phyloP scores from a whole-genome alignment of 2,329 filamentous ascomycete genomes.

The Cordyceps javanica region DNA sequence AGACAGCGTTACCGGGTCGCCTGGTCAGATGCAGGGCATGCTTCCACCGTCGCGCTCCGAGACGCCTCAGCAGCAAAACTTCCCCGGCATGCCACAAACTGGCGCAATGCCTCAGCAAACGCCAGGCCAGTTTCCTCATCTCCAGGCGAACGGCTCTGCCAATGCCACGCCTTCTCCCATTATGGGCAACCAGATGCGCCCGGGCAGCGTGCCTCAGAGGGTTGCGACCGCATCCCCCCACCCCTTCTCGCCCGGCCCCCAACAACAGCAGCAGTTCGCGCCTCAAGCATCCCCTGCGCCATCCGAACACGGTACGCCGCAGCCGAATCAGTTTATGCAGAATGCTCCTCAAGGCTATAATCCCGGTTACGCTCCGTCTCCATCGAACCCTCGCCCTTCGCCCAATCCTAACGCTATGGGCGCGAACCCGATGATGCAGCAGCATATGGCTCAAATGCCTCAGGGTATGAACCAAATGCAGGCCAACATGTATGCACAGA shows the following conservation, averaged over 20 bases:
- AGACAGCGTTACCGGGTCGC: conserved; percentile 78
- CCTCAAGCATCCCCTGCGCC: conserved; percentile 69
- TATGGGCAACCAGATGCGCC: conserved; percentile 72
- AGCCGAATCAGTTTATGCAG: conserved; percentile 64
- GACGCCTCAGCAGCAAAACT: conserved; percentile 76
- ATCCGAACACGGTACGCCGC: conserved; percentile 71
- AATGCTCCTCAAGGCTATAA: conserved; percentile 54
- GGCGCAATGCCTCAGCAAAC: conserved; percentile 56
- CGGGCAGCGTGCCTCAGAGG: conserved; percentile 66
- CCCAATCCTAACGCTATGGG: conserved; percentile 48
- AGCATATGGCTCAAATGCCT: conserved; percentile 45
- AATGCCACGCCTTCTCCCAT: conserved; percentile 91
- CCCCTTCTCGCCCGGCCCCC: conserved; percentile 67
- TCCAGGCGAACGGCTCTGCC: conserved; percentile 71
- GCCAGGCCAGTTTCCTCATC: conserved; percentile 69
- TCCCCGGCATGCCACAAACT: conserved; percentile 62
- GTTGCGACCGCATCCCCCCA: conserved; percentile 91
- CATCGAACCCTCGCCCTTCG: conserved; percentile 49
- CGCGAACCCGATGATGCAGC: conserved; percentile 47
- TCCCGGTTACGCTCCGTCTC: conserved; percentile 51
- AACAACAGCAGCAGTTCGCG: conserved; percentile 63
- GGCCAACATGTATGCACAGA: conserved; percentile 29
- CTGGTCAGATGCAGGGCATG: conserved; percentile 67
- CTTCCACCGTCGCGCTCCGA: conserved; percentile 82
- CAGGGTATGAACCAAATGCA: conserved; percentile 25